Conservation (phyloP, 2,329 filamentous ascomycete genomes). For the Fusarium papillatum region DNA sequence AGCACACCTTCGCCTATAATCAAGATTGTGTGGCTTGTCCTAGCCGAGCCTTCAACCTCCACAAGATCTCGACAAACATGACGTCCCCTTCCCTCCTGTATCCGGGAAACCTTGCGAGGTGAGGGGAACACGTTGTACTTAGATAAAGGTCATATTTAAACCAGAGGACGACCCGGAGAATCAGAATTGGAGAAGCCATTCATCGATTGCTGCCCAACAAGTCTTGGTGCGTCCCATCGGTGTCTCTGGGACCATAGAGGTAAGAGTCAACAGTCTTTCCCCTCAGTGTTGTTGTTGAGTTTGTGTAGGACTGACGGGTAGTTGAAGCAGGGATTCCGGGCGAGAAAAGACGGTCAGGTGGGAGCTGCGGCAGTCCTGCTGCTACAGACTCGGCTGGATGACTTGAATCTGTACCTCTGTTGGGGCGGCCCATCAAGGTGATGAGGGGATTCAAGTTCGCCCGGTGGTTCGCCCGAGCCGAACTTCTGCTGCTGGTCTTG, state of each 20-base stretch:
- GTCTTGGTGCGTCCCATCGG: neutral
- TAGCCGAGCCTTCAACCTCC: neutral
- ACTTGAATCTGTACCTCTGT: conserved; percentile 11
- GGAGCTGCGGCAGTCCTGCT: conserved; percentile 5
- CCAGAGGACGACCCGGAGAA: neutral
- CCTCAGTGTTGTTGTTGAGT: conserved; percentile 1
- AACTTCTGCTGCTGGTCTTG: neutral
- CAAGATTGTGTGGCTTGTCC: conserved; percentile 19
- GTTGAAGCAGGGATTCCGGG: conserved; percentile 20
- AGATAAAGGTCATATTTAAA: conserved; percentile 38
- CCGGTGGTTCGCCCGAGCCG: neutral
- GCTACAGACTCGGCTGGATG: neutral
- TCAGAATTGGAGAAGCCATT: too few relatives aligned
- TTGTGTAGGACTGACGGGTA: conserved; percentile 34
- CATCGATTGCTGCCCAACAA: neutral
- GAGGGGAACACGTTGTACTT: conserved; percentile 29
- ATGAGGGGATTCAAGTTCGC: neutral
- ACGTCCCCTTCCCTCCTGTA: neutral
- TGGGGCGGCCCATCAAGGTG: neutral
- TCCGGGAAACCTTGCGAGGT: conserved; percentile 25
- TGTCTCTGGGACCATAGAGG: conserved; percentile 3
- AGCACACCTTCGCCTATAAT: conserved; percentile 19
- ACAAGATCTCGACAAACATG: neutral
- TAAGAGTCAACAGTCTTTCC: conserved; percentile 13
- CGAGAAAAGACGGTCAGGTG: neutral